These are phyloP conservation scores for Puccinellia tenuiflora DNA, from an alignment of 176 grass and related monocot genomes.

Conservation along the genomic window DNA sequence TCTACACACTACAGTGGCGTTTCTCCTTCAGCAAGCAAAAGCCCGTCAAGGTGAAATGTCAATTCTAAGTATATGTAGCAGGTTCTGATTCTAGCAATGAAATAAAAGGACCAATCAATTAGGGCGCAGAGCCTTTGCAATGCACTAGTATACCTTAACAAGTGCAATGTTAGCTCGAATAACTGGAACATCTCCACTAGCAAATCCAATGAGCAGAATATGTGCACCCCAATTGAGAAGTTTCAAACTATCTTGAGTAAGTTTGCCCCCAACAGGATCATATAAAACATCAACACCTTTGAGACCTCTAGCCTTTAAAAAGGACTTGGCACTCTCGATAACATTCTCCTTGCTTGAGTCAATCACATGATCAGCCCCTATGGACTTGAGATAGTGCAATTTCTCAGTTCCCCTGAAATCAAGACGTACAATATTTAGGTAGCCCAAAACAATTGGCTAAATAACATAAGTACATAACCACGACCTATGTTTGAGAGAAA, in stretches of 20 bases:
- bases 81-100: background rate
- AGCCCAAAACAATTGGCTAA: background rate
- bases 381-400: slow-evolving; percentile 68
- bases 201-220: slow-evolving; percentile 95
- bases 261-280: slow-evolving; percentile 92
- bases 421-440: slow-evolving; percentile 4
- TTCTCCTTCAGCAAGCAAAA: slow-evolving; percentile 1
- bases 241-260: slow-evolving; percentile 90
- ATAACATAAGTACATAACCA: background rate
- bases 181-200: slow-evolving; percentile 85
- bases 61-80: background rate
- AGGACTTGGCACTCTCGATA: slow-evolving; percentile 72
- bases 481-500: background rate
- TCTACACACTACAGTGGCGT: background rate
- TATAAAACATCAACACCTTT: slow-evolving; percentile 92
- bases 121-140: background rate
- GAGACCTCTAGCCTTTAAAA: slow-evolving; percentile 75
- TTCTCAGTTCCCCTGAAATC: slow-evolving; percentile 65
- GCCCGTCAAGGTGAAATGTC: background rate
- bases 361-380: slow-evolving; percentile 83
- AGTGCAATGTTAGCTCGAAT: slow-evolving; percentile 85
- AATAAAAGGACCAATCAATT: background rate
- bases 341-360: slow-evolving; percentile 74
- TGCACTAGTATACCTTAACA: slow-evolving; percentile 59
- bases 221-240: slow-evolving; percentile 93